phyloP scores from a whole-genome alignment of 805 yeast genomes.

The Hanseniaspora meyeri region DNA sequence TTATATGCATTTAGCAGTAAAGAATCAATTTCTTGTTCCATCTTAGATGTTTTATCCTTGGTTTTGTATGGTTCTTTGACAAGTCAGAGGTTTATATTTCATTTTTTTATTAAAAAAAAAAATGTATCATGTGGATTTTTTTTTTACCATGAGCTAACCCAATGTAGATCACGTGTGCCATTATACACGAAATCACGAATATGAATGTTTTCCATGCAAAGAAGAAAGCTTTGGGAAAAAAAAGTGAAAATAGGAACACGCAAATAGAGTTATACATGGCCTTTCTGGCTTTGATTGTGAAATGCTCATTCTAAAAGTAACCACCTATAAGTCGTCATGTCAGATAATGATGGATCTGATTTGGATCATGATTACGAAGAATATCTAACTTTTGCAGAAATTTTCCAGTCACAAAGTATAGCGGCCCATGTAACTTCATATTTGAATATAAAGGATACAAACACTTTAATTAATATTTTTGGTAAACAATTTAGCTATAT shows the following conservation, averaged over 20 bases:
- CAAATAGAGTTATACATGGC: background rate
- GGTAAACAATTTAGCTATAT: conserved; percentile 2
- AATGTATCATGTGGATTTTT: too few species aligned
- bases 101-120: too few species aligned
- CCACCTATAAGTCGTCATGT: too few species aligned
- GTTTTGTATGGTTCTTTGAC: background rate
- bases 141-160: too few species aligned
- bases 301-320: background rate
- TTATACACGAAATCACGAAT: background rate
- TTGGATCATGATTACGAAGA: background rate
- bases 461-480: background rate
- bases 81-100: background rate
- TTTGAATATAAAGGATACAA: conserved; percentile 3
- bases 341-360: background rate
- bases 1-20: background rate
- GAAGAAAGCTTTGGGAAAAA: background rate
- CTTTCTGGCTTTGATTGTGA: too few species aligned
- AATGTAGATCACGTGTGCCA: background rate
- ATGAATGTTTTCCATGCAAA: too few species aligned
- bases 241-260: background rate
- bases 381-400: conserved; percentile 1
- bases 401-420: conserved; percentile 2
- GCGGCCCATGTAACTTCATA: background rate
- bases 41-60: background rate
- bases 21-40: background rate